Base-by-base conservation (phyloP, 2,329 filamentous ascomycete species). In the Colletotrichum euphorbiae region DNA sequence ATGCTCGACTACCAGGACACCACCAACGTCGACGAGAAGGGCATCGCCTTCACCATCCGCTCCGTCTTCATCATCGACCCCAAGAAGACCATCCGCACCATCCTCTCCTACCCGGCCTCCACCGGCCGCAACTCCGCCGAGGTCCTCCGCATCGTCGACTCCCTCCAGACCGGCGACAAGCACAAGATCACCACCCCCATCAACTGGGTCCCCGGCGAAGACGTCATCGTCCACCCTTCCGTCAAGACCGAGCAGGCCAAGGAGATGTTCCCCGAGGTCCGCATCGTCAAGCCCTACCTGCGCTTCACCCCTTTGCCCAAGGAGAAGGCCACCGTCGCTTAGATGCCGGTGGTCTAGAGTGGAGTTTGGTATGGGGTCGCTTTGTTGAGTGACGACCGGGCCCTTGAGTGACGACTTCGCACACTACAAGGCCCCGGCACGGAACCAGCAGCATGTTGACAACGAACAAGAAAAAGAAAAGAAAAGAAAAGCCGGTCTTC, bases 51-150 rank as follows among this genome's bases (percentile, higher is more conserved):
- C 83, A 97, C 94, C 74, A 97, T 98, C 83, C 93, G 94, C 76
- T 93, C 92, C 74, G 94, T 97, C 78, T 97, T 97, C 87, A 86
- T 97, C 83, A 96, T 97, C 80, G 94, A 97, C 84, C 94, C 94
- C 72, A 89, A 89, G 81, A 97, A 97, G 90, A 95, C 91, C 80
- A 96, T 97, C 82, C 91, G 94, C 75, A 89, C 94, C 78, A 97
- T 93, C 79, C 91, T 97, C 84, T 90, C 92, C 77, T 98, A 97
- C 86, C 94, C 94, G 48, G 94, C 94, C 70, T 94, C 91, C 67
- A 97, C 93, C 51, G 94, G 94, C 81, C 90, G 92, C 77, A 94
- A 94, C 86, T 90, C 90, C 70, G 86, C 89, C 73, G 92, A 94
- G 85, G 90, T 94, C 59, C 88, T 94, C 74, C 90, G 91, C 76